phyloP scores from a whole-genome alignment of 2,329 filamentous ascomycete species.

The Nothomitra cinnamomea region DNA sequence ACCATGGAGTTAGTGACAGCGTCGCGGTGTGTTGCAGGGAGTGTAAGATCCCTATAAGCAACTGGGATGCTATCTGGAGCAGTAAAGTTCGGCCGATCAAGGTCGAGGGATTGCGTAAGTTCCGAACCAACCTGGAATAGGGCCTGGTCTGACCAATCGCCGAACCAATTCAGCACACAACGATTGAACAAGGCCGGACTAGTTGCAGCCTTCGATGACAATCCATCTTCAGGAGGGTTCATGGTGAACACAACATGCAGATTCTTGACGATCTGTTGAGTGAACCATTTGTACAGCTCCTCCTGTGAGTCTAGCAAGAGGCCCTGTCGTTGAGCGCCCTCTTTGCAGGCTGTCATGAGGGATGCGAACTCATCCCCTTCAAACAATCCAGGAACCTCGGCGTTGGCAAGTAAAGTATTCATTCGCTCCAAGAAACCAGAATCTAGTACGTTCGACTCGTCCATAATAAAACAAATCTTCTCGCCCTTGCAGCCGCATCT shows the following conservation, averaged over 20 bases:
- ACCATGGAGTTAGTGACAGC: conserved; percentile 97
- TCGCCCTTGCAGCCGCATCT: conserved; percentile 95
- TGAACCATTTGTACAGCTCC: conserved; percentile 99
- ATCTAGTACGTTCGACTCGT: conserved; percentile 95
- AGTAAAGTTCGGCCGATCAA: conserved; percentile 71
- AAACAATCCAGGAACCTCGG: conserved; percentile 96
- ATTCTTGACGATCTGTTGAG: conserved; percentile 97
- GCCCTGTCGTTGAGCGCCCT: conserved; percentile 91
- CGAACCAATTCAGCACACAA: conserved; percentile 99
- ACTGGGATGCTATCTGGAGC: conserved; percentile 86
- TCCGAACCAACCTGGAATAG: conserved; percentile 95
- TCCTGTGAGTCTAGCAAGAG: conserved; percentile 92
- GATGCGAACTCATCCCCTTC: conserved; percentile 97
- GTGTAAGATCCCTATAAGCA: conserved; percentile 66
- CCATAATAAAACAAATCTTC: conserved; percentile 99
- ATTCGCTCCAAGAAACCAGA: conserved; percentile 97
- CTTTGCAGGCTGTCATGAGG: conserved; percentile 98
- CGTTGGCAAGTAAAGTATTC: conserved; percentile 97
- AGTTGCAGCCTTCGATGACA: conserved; percentile 91
- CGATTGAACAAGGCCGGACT: conserved; percentile 98
- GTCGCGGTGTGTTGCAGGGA: conserved; percentile 82
- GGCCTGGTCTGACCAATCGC: conserved; percentile 98
- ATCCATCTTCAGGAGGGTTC: conserved; percentile 91
- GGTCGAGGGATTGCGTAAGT: conserved; percentile 86
- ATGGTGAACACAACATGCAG: conserved; percentile 98